Evolutionary conservation across 75 land plant genomes (phyloP).

Genomic region (Picea glauca): DNA sequence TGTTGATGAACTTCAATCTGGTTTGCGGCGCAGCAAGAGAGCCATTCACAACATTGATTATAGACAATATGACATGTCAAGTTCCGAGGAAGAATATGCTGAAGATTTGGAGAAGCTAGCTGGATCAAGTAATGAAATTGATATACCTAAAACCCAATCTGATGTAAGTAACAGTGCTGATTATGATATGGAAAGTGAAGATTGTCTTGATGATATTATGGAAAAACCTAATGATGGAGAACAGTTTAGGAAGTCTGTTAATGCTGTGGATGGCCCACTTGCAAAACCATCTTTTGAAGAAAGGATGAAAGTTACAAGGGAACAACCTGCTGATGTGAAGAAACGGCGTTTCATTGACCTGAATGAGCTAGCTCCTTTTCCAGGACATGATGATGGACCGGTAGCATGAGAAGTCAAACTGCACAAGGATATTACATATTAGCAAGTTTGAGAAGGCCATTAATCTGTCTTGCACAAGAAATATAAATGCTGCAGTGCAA

Average conservation of each 20-base stretch:
- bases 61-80: constrained; percentile 63
- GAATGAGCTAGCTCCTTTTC: constrained; percentile 76
- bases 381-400: constrained; percentile 65
- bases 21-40: constrained; percentile 79
- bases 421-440: background rate
- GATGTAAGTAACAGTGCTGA: constrained; percentile 47
- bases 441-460: background rate
- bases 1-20: constrained; percentile 59
- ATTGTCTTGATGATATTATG: constrained; percentile 24
- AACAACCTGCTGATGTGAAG: constrained; percentile 12
- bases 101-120: constrained; percentile 26
- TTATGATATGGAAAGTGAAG: constrained; percentile 34
- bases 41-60: constrained; percentile 60
- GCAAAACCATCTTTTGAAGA: constrained; percentile 20
- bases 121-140: constrained; percentile 9
- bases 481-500: background rate
- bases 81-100: constrained; percentile 49
- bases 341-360: constrained; percentile 72
- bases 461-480: constrained; percentile 1
- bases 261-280: constrained; percentile 10
- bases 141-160: constrained; percentile 30
- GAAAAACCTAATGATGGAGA: constrained; percentile 19
- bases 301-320: constrained; percentile 24
- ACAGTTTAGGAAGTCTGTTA: constrained; percentile 26
- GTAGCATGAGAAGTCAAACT: background rate